phyloP scores from a whole-genome alignment of 192 early-diverging fungal genomes.

The Coemansia sp. region DNA sequence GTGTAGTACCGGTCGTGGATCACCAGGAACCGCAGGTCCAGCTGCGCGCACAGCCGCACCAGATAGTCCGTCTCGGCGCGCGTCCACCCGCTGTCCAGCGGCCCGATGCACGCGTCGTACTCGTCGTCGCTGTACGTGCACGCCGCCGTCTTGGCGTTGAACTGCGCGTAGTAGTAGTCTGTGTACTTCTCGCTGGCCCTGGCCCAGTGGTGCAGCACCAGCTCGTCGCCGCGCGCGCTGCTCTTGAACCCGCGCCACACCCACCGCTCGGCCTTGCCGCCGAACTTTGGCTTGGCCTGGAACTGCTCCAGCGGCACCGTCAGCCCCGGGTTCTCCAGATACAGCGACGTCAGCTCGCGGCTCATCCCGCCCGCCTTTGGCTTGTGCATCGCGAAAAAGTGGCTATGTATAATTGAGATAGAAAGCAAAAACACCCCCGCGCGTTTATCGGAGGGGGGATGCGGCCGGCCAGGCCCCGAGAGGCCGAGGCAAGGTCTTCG shows the following conservation, averaged over 20 bases:
- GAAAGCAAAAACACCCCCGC: background rate
- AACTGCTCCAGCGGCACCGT: conserved; percentile 43
- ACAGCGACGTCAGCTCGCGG: conserved; percentile 45
- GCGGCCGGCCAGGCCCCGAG: background rate
- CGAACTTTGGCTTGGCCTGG: conserved; percentile 68
- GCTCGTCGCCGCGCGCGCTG: conserved; percentile 70
- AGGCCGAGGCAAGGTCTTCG: background rate
- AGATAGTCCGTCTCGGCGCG: conserved; percentile 83
- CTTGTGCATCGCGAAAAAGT: conserved; percentile 23
- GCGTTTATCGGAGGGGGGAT: background rate
- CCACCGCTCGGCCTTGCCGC: conserved; percentile 66
- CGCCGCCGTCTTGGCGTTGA: conserved; percentile 68
- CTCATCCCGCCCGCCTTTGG: conserved; percentile 27
- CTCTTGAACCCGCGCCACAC: conserved; percentile 65
- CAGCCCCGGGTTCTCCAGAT: conserved; percentile 42
- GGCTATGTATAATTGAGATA: background rate
- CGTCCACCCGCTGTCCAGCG: conserved; percentile 69
- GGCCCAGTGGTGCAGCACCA: conserved; percentile 74
- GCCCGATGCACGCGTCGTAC: conserved; percentile 67
- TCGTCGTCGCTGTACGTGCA: conserved; percentile 78
- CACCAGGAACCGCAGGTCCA: conserved; percentile 80
- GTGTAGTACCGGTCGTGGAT: conserved; percentile 77
- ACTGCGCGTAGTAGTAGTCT: conserved; percentile 74
- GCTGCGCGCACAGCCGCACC: conserved; percentile 64
- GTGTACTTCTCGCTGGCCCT: conserved; percentile 62